Evolutionary conservation across 1,284 basidiomycete species (phyloP), one percentile per base, ranked within the genome.

Genomic region (Cutaneotrichosporon arboriforme): DNA sequence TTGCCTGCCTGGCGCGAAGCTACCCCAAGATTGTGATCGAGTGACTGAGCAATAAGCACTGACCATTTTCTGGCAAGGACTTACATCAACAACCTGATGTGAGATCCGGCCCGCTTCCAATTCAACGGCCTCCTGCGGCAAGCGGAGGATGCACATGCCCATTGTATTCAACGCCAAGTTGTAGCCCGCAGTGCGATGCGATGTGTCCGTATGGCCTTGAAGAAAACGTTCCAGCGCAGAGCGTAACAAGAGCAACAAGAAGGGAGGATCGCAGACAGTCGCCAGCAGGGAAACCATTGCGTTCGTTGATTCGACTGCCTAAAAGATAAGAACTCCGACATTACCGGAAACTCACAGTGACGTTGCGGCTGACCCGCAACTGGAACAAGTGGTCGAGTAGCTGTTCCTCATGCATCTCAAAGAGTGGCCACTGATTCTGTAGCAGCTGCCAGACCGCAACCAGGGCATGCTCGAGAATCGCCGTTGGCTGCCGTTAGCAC

Each of bases 261-360:
- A 69, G 3, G 68, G 59, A 4, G 69, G 69, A 40, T 71, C 65
- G 15, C 65, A 64, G n/a, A 66, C 63, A 42, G 67, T 64, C 0
- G 60, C 57, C 15, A 72, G 46, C 4, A 72, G 59, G 4, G 68
- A 69, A 0, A 72, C 54, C 26, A 72, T 57, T 8, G 70, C 64
- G 46, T 70, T 69, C 39, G 69, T 70, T 14, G 69, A 66, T 46
- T 71, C 70, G 10, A 69, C 63, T 7, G 70, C 60, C 70, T 72
- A 5, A 45, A 15, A 41, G 52, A 8, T 2, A 17, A 12, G 8
- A 31, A 31, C 12, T 14, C 17, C 15, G 3, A 3, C 10, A 13
- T n/a, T n/a, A n/a, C n/a, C 8, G 5, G 10, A 18, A 7, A 63
- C 69, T 53, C 31, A 70, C 69, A n/a, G 60, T 61, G 7, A 52